Evolutionary conservation across 2,329 filamentous ascomycete genomes (phyloP).

Genomic region (Claviceps humidiphila): DNA sequence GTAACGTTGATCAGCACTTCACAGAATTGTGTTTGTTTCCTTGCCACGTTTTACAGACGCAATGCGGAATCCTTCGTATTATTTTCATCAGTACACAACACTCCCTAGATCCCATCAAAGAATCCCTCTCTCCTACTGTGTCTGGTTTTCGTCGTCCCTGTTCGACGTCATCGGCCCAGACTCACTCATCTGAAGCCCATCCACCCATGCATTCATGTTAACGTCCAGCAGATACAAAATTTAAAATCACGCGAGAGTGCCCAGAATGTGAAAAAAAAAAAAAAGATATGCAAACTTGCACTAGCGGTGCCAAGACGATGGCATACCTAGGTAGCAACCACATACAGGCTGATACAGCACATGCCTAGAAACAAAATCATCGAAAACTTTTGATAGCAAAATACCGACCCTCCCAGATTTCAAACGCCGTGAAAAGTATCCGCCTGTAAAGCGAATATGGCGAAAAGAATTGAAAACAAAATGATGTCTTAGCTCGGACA

Average conservation of each 20-base stretch:
- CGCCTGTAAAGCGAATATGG: neutral
- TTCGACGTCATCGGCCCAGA: neutral
- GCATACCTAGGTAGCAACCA: neutral
- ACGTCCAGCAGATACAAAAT: too few species aligned
- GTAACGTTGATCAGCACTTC: neutral
- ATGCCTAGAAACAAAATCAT: neutral
- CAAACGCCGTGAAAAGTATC: conserved; percentile 1
- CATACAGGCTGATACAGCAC: too few species aligned
- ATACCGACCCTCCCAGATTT: neutral
- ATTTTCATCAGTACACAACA: too few species aligned
- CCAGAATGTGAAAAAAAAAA: neutral
- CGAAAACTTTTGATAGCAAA: conserved; percentile 2
- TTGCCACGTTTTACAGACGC: neutral
- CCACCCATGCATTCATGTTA: neutral
- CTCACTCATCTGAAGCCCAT: neutral
- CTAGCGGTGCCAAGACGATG: neutral
- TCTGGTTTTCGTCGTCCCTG: neutral
- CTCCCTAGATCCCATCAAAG: too few species aligned
- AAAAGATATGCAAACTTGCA: neutral
- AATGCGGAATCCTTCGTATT: neutral
- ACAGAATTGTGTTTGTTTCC: neutral
- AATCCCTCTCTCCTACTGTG: neutral
- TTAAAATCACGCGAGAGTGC: neutral
- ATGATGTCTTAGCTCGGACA: neutral
- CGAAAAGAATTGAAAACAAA: neutral